Percentiles rank a stretch among this genome's conserved stretches.
These are phyloP conservation scores for Zasmidium citrigriseum DNA, from an alignment of 2,329 filamentous ascomycete genomes.

Conservation along the genomic window DNA sequence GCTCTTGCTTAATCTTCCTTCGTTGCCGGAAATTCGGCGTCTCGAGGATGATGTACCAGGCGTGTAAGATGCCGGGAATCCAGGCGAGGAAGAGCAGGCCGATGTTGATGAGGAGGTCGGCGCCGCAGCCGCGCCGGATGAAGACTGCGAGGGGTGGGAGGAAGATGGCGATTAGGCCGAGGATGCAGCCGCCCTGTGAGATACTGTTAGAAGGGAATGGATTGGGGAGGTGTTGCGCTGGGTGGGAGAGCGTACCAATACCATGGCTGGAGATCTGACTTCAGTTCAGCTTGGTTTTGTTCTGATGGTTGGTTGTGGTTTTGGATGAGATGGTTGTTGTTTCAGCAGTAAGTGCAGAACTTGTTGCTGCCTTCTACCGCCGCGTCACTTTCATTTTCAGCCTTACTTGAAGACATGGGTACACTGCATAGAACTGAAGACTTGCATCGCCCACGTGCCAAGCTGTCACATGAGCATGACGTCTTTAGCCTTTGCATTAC, in stretches of 20 bases:
- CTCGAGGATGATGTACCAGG: conserved; percentile 22
- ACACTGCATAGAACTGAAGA: neutral
- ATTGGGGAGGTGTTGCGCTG: neutral
- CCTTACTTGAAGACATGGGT: neutral
- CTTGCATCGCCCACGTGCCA: neutral
- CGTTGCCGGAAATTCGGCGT: conserved; percentile 17
- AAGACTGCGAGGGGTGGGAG: conserved; percentile 87
- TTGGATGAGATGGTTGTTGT: neutral
- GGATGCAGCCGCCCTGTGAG: conserved; percentile 18
- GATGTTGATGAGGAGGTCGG: conserved; percentile 87
- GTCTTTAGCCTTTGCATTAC: neutral
- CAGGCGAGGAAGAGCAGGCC: conserved; percentile 71
- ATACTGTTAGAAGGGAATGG: neutral
- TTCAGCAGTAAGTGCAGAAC: neutral
- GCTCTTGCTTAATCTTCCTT: conserved; percentile 8
- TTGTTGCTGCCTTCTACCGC: neutral
- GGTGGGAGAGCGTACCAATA: neutral
- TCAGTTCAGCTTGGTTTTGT: neutral
- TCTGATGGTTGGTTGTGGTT: neutral
- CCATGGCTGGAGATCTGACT: neutral
- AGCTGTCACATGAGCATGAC: neutral
- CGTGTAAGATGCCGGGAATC: conserved; percentile 29
- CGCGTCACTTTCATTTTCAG: neutral
- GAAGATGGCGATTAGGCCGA: conserved; percentile 24
- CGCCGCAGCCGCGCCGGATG: conserved; percentile 82